phyloP scores from a whole-genome alignment of 345 rosid species.

The Populus simonii region DNA sequence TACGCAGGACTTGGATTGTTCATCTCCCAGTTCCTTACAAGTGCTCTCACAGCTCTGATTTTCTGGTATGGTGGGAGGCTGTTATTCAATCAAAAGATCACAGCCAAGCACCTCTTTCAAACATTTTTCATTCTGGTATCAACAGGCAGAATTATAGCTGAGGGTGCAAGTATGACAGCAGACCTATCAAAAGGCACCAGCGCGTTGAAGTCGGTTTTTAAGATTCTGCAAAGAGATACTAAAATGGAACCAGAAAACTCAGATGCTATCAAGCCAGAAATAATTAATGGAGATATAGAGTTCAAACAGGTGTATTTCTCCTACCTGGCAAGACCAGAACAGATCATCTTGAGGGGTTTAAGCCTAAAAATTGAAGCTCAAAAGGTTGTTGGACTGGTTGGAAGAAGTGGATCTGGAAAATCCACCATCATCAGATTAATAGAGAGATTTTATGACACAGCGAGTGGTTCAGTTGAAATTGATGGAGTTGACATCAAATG shows the following conservation, averaged over 20 bases:
- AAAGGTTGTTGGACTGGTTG: constrained; percentile 19
- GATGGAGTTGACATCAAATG: background rate
- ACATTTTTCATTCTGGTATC: constrained; percentile 30
- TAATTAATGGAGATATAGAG: constrained; percentile 42
- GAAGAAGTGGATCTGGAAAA: constrained; percentile 15
- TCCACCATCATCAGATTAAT: constrained; percentile 6
- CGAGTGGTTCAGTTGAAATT: constrained; percentile 5
- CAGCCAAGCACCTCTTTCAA: constrained; percentile 25
- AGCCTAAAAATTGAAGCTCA: constrained; percentile 36
- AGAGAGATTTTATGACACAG: background rate
- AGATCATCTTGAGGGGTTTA: constrained; percentile 32
- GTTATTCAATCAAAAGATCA: constrained; percentile 5
- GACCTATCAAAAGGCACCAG: constrained; percentile 30
- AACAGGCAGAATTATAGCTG: constrained; percentile 32
- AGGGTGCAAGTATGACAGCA: constrained; percentile 36
- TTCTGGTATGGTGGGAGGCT: constrained; percentile 41
- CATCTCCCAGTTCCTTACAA: constrained; percentile 16
- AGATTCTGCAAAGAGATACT: constrained; percentile 23
- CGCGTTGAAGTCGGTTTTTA: constrained; percentile 24
- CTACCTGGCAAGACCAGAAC: constrained; percentile 45
- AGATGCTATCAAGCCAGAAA: constrained; percentile 13
- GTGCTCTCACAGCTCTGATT: constrained; percentile 16
- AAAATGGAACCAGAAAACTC: constrained; percentile 28
- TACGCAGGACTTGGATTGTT: constrained; percentile 28
- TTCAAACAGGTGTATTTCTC: constrained; percentile 43